Conservation (phyloP, 768 basidiomycete species). For the Fibroporia radiculosa region DNA sequence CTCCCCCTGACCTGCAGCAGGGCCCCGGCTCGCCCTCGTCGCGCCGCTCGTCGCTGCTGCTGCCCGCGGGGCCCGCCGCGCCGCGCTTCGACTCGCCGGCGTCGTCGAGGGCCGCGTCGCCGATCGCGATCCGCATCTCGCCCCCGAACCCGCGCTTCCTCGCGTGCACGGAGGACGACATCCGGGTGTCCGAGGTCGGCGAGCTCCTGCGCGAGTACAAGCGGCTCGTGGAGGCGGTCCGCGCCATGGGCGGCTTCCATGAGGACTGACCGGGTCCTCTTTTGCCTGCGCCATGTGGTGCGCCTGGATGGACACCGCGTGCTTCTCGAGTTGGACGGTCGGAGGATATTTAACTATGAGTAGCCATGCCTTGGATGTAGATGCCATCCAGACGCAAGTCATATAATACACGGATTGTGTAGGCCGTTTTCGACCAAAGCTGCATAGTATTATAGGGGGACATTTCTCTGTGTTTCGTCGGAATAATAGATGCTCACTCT, state of each 20-base stretch:
- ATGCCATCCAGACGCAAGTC: too few species aligned
- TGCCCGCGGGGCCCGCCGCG: conserved; percentile 19
- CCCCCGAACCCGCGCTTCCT: conserved; percentile 67
- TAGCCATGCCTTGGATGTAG: too few species aligned
- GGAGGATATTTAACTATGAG: too few species aligned
- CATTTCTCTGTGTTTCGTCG: too few species aligned
- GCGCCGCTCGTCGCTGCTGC: conserved; percentile 32
- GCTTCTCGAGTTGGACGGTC: too few species aligned
- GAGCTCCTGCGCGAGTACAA: conserved; percentile 79
- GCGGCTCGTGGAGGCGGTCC: conserved; percentile 63
- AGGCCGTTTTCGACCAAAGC: too few species aligned
- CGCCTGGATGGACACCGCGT: too few species aligned
- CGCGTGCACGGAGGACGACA: conserved; percentile 65
- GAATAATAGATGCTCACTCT: too few species aligned
- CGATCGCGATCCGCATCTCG: conserved; percentile 36
- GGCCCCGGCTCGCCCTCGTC: conserved; percentile 31
- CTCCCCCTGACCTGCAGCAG: neutral
- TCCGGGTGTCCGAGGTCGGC: conserved; percentile 73
- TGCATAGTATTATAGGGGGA: too few species aligned
- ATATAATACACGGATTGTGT: too few species aligned
- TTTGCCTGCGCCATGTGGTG: too few species aligned
- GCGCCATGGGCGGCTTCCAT: conserved; percentile 50
- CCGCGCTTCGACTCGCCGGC: conserved; percentile 30
- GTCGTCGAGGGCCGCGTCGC: conserved; percentile 33
- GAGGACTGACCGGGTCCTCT: conserved; percentile 9